Evolutionary conservation across 352 stramenopile species (phyloP).

Genomic region (Globisporangium apiculatum): DNA sequence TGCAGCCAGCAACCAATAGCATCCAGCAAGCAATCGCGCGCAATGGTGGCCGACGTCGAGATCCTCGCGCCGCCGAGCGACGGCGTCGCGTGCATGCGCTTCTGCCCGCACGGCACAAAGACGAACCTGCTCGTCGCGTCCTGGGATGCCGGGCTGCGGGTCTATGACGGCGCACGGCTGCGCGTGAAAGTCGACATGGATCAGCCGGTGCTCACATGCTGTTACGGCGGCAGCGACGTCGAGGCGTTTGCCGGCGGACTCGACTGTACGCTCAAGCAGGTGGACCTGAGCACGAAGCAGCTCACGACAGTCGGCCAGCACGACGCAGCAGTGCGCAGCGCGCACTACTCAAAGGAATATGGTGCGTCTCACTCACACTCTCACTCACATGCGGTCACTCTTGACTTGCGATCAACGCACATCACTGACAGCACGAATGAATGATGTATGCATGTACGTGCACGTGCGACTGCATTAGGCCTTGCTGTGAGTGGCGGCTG

Average conservation of each 20-base stretch:
- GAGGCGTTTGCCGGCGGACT: conserved; percentile 73
- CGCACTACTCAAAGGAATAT: conserved; percentile 53
- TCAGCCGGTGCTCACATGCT: conserved; percentile 58
- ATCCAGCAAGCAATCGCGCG: not conserved
- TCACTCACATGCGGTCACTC: no score
- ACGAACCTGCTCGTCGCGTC: conserved; percentile 64
- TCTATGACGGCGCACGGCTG: conserved; percentile 58
- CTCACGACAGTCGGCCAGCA: conserved; percentile 31
- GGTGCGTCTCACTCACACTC: conserved; percentile 6
- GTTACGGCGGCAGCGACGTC: conserved; percentile 45
- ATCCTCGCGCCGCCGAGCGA: conserved; percentile 73
- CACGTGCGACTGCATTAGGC: conserved; percentile 7
- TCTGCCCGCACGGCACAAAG: conserved; percentile 36
- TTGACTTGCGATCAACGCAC: not conserved
- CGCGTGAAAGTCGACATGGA: conserved; percentile 63
- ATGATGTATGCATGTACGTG: not conserved
- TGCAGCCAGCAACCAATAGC: no score
- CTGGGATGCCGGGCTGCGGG: conserved; percentile 67
- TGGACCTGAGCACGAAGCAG: conserved; percentile 47
- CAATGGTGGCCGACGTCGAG: conserved; percentile 32
- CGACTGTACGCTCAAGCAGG: conserved; percentile 49
- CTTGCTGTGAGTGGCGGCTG: conserved; percentile 57
- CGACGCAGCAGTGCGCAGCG: conserved; percentile 37
- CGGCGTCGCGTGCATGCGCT: conserved; percentile 78
- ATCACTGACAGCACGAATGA: not conserved